Percentiles rank a stretch among this genome's conserved stretches.
phyloP scores from a whole-genome alignment of 805 yeast genomes.

The Ogataea ramenticola region DNA sequence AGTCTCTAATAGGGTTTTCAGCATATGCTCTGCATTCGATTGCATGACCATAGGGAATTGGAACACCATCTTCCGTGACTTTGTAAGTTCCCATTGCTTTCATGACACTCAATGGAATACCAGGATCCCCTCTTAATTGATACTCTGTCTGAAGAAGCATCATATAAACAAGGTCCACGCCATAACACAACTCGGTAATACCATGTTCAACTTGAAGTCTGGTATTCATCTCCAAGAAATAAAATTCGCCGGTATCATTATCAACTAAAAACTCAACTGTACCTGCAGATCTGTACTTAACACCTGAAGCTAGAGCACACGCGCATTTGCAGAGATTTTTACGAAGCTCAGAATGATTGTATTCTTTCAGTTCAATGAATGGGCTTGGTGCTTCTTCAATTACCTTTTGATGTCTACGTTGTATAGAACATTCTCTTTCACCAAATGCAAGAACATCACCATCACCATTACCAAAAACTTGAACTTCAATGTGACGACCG shows the following conservation, averaged over 20 bases:
- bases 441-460: conserved; percentile 93
- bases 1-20: conserved; percentile 92
- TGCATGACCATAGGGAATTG: conserved; percentile 59
- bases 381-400: conserved; percentile 99
- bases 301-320: conserved; percentile 70
- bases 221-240: conserved; percentile 93
- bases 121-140: conserved; percentile 29
- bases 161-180: conserved; percentile 93
- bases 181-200: conserved; percentile 91
- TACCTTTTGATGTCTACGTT: conserved; percentile 93
- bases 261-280: conserved; percentile 95
- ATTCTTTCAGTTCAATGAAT: conserved; percentile 56
- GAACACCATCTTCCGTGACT: background rate
- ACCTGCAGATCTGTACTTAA: conserved; percentile 92
- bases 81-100: conserved; percentile 44
- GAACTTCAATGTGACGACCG: conserved; percentile 94
- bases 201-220: conserved; percentile 98
- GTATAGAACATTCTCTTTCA: conserved; percentile 95
- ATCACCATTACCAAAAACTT: conserved; percentile 90
- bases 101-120: conserved; percentile 72
- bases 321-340: conserved; percentile 34
- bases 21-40: conserved; percentile 97
- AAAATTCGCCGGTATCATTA: conserved; percentile 77
- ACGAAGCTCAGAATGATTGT: conserved; percentile 68
- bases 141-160: conserved; percentile 79